These are phyloP conservation scores for Beauveria sp. DNA, from an alignment of 2,329 filamentous ascomycete genomes.

Conservation along the genomic window DNA sequence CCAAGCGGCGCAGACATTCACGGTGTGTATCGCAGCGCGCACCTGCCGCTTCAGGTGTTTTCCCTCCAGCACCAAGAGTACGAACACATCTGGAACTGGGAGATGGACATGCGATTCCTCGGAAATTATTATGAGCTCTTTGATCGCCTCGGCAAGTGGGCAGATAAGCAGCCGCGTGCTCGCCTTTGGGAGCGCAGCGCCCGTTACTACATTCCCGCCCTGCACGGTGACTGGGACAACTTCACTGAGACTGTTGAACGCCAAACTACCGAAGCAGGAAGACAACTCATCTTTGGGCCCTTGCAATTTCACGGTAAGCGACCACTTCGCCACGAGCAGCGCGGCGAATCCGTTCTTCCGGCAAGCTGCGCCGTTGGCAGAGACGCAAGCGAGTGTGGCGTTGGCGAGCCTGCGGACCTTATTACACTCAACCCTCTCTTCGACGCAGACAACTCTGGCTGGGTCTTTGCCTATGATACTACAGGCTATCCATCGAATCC, in stretches of 20 bases:
- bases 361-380: slow-evolving; percentile 45
- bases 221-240: slow-evolving; percentile 65
- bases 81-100: slow-evolving; percentile 63
- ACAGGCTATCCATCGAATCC: slow-evolving; percentile 59
- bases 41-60: slow-evolving; percentile 58
- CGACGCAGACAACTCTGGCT: slow-evolving; percentile 61
- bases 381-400: slow-evolving; percentile 49
- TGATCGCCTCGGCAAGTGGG: slow-evolving; percentile 58
- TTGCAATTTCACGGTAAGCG: slow-evolving; percentile 41
- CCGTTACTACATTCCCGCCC: slow-evolving; percentile 66
- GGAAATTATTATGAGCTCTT: slow-evolving; percentile 69
- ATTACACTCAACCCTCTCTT: slow-evolving; percentile 75
- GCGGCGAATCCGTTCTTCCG: slow-evolving; percentile 46
- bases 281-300: slow-evolving; percentile 63
- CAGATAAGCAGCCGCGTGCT: slow-evolving; percentile 57
- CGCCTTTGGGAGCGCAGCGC: slow-evolving; percentile 72
- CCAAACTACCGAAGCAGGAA: slow-evolving; percentile 46
- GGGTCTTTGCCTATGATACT: slow-evolving; percentile 64
- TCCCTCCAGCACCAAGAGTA: slow-evolving; percentile 57
- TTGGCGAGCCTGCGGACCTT: slow-evolving; percentile 65
- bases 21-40: slow-evolving; percentile 60
- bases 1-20: slow-evolving; percentile 52
- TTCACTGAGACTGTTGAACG: slow-evolving; percentile 58
- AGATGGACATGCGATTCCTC: slow-evolving; percentile 59
- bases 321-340: slow-evolving; percentile 43